phyloP scores from a whole-genome alignment of 441 rosid genomes.

The Francoa sonchifolia region DNA sequence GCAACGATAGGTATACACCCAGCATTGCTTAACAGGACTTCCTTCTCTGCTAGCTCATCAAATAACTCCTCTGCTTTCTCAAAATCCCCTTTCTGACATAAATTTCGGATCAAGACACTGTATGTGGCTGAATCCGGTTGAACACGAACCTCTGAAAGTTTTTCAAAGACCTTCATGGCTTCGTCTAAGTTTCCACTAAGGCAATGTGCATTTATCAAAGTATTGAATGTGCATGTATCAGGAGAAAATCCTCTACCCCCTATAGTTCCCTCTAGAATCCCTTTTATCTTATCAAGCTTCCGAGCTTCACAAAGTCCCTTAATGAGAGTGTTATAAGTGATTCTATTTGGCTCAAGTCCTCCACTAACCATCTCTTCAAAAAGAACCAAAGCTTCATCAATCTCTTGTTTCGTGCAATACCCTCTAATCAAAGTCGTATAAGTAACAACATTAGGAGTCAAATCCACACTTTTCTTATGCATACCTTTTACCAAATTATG shows the following conservation, averaged over 20 bases:
- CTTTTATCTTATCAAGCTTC: conserved; percentile 47
- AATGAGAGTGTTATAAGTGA: conserved; percentile 58
- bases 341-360: conserved; percentile 46
- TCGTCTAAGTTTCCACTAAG: conserved; percentile 41
- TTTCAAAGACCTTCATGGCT: conserved; percentile 41
- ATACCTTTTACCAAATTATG: conserved; percentile 64
- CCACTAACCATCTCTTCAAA: conserved; percentile 36
- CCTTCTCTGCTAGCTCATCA: conserved; percentile 39
- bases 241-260: conserved; percentile 37
- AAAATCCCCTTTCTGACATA: conserved; percentile 46
- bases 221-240: conserved; percentile 65
- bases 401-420: conserved; percentile 52
- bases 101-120: conserved; percentile 49
- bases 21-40: conserved; percentile 31
- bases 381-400: conserved; percentile 49
- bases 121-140: conserved; percentile 70
- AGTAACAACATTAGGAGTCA: conserved; percentile 56
- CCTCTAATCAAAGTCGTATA: conserved; percentile 77
- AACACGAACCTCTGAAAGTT: conserved; percentile 37
- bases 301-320: conserved; percentile 62
- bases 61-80: conserved; percentile 52
- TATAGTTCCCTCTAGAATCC: conserved; percentile 26
- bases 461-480: conserved; percentile 27
- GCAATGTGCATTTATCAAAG: conserved; percentile 56
- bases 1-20: conserved; percentile 68